Evolutionary conservation across 2,329 filamentous ascomycete species (phyloP).

Genomic region (Clarireedia paspali): DNA sequence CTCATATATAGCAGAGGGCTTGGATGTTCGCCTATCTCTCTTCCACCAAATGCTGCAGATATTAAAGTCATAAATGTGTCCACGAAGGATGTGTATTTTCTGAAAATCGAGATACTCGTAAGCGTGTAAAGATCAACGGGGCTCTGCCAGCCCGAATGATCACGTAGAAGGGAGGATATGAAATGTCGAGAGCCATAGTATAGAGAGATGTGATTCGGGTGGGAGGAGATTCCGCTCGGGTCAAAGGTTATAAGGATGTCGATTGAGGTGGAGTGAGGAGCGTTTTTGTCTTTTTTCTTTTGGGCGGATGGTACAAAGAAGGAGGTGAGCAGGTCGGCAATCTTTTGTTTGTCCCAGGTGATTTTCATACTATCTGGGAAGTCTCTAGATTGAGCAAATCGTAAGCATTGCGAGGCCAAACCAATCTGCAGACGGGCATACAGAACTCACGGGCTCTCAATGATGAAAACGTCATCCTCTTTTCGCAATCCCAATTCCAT

Average conservation of each 20-base stretch:
- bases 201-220: constrained; percentile 90
- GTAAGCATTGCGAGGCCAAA: constrained; percentile 3
- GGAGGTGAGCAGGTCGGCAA: constrained; percentile 61
- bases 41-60: constrained; percentile 39
- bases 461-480: constrained; percentile 75
- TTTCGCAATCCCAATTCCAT: constrained; percentile 65
- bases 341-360: constrained; percentile 64
- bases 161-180: constrained; percentile 55
- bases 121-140: constrained; percentile 85
- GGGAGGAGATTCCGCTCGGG: constrained; percentile 67
- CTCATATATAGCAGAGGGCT: constrained; percentile 63
- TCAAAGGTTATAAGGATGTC: constrained; percentile 81
- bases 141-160: constrained; percentile 55
- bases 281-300: constrained; percentile 25
- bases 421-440: background rate
- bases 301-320: constrained; percentile 59
- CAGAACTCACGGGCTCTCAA: constrained; percentile 61
- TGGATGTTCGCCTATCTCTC: constrained; percentile 41
- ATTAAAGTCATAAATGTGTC: constrained; percentile 68
- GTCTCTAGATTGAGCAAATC: constrained; percentile 34
- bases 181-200: constrained; percentile 76
- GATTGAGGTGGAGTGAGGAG: constrained; percentile 37
- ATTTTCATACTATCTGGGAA: constrained; percentile 87
- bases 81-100: constrained; percentile 76
- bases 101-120: constrained; percentile 58